These are phyloP conservation scores for Nigrograna mackinnonii DNA, from an alignment of 2,329 filamentous ascomycete genomes.

Conservation along the genomic window DNA sequence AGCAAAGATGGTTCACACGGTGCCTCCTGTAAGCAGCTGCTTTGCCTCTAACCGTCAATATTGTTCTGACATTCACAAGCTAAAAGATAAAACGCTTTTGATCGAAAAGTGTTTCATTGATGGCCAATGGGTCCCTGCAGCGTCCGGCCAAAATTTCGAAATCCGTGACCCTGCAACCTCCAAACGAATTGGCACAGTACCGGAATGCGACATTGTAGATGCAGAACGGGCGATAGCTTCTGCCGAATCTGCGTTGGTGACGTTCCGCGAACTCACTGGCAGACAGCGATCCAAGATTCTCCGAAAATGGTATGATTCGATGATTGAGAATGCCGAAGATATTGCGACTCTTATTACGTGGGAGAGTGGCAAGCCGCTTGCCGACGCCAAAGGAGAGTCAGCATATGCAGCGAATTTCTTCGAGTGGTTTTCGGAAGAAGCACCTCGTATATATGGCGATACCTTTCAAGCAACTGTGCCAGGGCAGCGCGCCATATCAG, in stretches of 20 bases:
- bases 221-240: not conserved
- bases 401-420: slow-evolving; percentile 44
- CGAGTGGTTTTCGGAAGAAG: slow-evolving; percentile 46
- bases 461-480: slow-evolving; percentile 71
- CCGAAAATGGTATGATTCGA: slow-evolving; percentile 79
- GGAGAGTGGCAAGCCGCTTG: slow-evolving; percentile 85
- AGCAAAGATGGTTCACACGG: no score
- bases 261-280: slow-evolving; percentile 72
- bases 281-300: slow-evolving; percentile 75
- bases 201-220: not conserved
- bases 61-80: no score
- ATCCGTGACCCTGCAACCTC: not conserved
- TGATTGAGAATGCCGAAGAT: slow-evolving; percentile 78
- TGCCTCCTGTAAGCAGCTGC: no score
- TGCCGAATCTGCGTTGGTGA: not conserved
- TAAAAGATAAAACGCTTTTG: not conserved
- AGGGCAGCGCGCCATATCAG: slow-evolving; percentile 74
- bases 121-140: not conserved
- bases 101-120: not conserved
- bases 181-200: not conserved
- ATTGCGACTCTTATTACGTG: slow-evolving; percentile 81
- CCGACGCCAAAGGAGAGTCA: slow-evolving; percentile 49
- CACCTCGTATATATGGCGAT: slow-evolving; percentile 58
- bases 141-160: not conserved
- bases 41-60: no score